Evolutionary conservation across 163 green algal species (phyloP).

Genomic region (Chlamydomonas reinhardtii): DNA sequence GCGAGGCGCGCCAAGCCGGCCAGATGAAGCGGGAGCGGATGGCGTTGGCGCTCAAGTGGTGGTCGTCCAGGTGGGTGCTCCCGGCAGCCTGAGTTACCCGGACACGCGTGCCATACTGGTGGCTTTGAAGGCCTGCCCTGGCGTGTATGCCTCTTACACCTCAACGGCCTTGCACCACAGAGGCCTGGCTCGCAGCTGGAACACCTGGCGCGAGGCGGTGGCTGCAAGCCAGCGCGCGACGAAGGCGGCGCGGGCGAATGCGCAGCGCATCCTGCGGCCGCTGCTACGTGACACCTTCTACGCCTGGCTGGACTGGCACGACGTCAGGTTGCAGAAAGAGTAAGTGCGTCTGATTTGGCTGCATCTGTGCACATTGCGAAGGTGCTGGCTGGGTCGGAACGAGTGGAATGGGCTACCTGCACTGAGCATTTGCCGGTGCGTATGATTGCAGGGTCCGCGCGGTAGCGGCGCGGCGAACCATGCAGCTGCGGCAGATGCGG

Average conservation of each 20-base stretch:
- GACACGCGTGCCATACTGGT: too few species aligned
- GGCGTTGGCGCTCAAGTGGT: neutral
- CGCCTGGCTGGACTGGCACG: slow-evolving; percentile 14
- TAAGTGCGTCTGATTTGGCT: too few species aligned
- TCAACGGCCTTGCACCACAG: neutral
- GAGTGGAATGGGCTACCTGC: too few species aligned
- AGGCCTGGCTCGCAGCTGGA: neutral
- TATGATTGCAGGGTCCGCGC: neutral
- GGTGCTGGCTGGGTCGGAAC: too few species aligned
- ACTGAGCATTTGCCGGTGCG: too few species aligned
- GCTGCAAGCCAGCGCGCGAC: neutral
- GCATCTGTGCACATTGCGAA: too few species aligned
- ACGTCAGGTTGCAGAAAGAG: neutral
- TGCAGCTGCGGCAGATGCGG: neutral
- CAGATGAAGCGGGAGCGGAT: slow-evolving; percentile 1
- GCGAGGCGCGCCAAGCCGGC: neutral
- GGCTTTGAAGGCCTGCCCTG: too few species aligned
- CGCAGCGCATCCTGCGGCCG: slow-evolving; percentile 18
- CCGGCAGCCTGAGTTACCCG: too few species aligned
- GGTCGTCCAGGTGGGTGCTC: slow-evolving; percentile 12
- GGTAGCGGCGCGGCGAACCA: neutral
- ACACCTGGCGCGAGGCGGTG: slow-evolving; percentile 5
- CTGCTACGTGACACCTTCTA: slow-evolving; percentile 9
- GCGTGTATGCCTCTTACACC: too few species aligned
- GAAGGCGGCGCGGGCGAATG: slow-evolving; percentile 12